Evolutionary conservation across 805 yeast species (phyloP).

Genomic region (Schwanniomyces sp.): DNA sequence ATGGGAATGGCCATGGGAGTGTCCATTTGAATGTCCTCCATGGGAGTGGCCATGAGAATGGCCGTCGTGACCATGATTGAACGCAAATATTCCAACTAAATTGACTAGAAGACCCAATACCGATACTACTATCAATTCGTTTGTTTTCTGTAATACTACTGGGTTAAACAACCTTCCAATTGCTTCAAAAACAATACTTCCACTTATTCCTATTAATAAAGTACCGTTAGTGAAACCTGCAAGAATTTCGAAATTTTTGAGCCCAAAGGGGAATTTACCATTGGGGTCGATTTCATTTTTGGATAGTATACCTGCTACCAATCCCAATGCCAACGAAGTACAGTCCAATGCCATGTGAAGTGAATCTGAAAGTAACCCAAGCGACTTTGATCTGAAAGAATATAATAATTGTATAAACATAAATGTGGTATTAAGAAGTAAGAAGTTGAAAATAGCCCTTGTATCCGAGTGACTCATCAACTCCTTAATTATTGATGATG

Average conservation of each 20-base stretch:
- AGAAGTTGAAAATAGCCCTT: conserved; percentile 82
- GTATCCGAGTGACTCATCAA: conserved; percentile 57
- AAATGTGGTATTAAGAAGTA: conserved; percentile 82
- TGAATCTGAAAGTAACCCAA: conserved; percentile 90
- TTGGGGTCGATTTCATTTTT: conserved; percentile 47
- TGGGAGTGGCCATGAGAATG: conserved; percentile 43
- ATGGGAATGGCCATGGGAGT: conserved; percentile 38
- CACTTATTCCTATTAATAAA: conserved; percentile 80
- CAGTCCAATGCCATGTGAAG: conserved; percentile 97
- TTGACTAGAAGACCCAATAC: conserved; percentile 83
- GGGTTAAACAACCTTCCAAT: conserved; percentile 79
- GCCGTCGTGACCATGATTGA: conserved; percentile 73
- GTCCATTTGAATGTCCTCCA: conserved; percentile 37
- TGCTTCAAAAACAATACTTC: conserved; percentile 86
- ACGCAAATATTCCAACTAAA: conserved; percentile 89
- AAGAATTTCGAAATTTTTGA: conserved; percentile 80
- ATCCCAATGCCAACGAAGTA: conserved; percentile 82
- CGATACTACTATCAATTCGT: conserved; percentile 83
- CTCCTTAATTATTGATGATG: conserved; percentile 24
- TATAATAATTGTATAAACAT: conserved; percentile 93
- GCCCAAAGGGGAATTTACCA: conserved; percentile 78
- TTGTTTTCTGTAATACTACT: conserved; percentile 71
- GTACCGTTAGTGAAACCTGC: conserved; percentile 97
- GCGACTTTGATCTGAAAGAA: conserved; percentile 87
- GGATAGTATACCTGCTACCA: conserved; percentile 71